Conservation (phyloP, 331 rosid genomes). For the Pyracantha coccinea region DNA sequence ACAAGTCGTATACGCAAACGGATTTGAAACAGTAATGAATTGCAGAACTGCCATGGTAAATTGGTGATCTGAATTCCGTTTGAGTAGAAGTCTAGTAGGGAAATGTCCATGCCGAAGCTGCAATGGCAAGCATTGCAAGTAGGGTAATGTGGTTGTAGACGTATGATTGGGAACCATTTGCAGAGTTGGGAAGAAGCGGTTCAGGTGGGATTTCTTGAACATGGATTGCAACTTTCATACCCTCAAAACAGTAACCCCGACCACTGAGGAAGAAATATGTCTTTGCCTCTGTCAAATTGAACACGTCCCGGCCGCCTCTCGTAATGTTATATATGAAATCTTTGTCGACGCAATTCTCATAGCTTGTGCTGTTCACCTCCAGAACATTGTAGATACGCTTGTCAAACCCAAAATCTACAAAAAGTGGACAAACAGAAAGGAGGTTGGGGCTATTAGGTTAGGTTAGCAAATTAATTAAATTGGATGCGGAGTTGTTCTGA, state of each 20-base stretch:
- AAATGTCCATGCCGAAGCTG: not conserved
- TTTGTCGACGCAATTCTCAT: constrained; percentile 35
- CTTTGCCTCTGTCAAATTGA: constrained; percentile 32
- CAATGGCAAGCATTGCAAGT: not conserved
- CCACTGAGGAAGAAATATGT: constrained; percentile 46
- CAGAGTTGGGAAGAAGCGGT: not conserved
- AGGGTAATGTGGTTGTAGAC: not conserved
- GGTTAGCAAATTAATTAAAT: not conserved
- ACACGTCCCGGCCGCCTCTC: constrained; percentile 61
- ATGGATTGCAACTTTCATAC: constrained; percentile 43
- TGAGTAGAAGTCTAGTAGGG: not conserved
- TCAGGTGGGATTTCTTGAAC: constrained; percentile 2
- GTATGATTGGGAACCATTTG: not conserved
- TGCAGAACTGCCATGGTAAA: no score
- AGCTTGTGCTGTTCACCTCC: constrained; percentile 51
- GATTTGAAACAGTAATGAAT: no score
- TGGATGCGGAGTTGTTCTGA: not conserved
- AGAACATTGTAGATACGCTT: constrained; percentile 33
- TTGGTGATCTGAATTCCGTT: no score
- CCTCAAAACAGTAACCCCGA: constrained; percentile 37
- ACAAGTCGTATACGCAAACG: no score
- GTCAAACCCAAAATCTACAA: constrained; percentile 64
- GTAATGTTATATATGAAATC: constrained; percentile 37
- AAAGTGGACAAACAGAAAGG: not conserved
- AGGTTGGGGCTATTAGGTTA: not conserved